Percentiles rank a stretch among this genome's conserved stretches.
Conservation (phyloP, 2,329 filamentous ascomycete genomes). For the Diplodia scrobiculata region DNA sequence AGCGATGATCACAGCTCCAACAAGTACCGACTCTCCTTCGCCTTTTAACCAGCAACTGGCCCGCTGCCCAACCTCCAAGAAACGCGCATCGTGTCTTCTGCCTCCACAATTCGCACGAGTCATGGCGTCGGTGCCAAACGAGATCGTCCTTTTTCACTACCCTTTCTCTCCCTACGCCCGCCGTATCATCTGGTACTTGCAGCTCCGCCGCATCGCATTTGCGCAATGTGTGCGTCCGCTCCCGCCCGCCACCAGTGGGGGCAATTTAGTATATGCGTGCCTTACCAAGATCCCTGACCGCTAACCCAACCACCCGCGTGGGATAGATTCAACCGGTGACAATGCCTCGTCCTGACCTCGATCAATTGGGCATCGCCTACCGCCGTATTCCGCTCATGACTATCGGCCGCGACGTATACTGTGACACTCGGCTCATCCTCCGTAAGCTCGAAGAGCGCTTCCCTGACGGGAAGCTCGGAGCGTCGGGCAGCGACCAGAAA, state of each 20-base stretch:
- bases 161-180: constrained; percentile 65
- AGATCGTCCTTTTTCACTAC: constrained; percentile 67
- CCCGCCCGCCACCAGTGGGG: constrained; percentile 8
- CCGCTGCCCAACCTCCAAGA: constrained; percentile 24
- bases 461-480: constrained; percentile 38
- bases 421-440: constrained; percentile 70
- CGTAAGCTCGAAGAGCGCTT: constrained; percentile 62
- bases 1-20: neutral
- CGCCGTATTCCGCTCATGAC: constrained; percentile 69
- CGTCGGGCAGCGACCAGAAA: constrained; percentile 40
- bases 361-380: constrained; percentile 63
- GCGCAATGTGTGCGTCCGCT: constrained; percentile 61
- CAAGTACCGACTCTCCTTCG: neutral
- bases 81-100: constrained; percentile 13
- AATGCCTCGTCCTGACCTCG: constrained; percentile 67
- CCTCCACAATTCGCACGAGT: constrained; percentile 16
- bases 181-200: constrained; percentile 66
- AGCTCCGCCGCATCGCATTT: constrained; percentile 65
- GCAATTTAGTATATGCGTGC: constrained; percentile 11
- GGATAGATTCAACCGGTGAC: constrained; percentile 64
- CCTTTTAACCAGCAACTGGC: constrained; percentile 18
- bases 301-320: constrained; percentile 15
- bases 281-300: constrained; percentile 24
- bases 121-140: constrained; percentile 37
- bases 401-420: constrained; percentile 68